These are phyloP conservation scores for Ophiostoma piceae DNA, from an alignment of 2,329 filamentous ascomycete genomes.

Conservation along the genomic window DNA sequence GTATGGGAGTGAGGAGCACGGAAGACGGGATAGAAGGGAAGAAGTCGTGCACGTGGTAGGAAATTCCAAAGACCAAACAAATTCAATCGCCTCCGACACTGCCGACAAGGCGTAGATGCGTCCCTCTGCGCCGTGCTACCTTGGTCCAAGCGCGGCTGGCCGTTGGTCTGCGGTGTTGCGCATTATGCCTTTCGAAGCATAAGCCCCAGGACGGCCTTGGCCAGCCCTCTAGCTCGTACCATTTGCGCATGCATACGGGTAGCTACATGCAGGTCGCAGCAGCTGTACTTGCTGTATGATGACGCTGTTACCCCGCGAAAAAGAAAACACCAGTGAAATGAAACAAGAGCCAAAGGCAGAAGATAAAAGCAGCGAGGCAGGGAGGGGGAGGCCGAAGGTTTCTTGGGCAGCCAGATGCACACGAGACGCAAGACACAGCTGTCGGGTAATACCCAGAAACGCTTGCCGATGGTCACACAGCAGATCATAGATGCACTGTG, in stretches of 20 bases:
- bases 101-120: not conserved
- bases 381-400: not conserved
- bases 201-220: not conserved
- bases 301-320: conserved; percentile 8
- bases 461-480: conserved; percentile 7
- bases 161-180: not conserved
- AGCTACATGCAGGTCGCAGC: not conserved
- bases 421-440: not conserved
- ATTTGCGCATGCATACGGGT: not conserved
- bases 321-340: not conserved
- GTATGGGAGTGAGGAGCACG: not conserved
- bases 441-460: not conserved
- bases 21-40: not conserved
- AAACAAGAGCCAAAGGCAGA: not conserved
- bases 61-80: not conserved
- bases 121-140: not conserved
- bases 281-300: not conserved
- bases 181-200: not conserved
- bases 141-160: not conserved
- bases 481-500: not conserved
- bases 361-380: not conserved
- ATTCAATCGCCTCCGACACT: not conserved
- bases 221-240: too few species aligned
- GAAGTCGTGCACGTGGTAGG: not conserved
- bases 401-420: not conserved